Conservation (phyloP, 768 basidiomycete genomes). For the Pluteus cervinus region DNA sequence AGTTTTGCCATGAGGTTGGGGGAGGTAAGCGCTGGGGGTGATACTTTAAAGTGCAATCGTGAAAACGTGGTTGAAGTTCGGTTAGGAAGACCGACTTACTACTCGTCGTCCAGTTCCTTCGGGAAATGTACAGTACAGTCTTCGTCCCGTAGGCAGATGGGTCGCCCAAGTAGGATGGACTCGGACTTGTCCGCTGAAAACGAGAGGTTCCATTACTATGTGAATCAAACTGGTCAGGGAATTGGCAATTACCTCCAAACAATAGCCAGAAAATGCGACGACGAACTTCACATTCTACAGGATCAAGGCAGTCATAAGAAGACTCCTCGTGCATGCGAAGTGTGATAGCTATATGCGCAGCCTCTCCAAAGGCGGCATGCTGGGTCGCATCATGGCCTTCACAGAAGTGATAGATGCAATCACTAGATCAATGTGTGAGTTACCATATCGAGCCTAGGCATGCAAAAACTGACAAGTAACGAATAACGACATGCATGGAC, state of each 20-base stretch:
- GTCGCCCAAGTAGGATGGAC: conserved; percentile 78
- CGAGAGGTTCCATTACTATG: conserved; percentile 8
- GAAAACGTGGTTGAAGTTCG: conserved; percentile 22
- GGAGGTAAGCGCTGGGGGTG: conserved; percentile 76
- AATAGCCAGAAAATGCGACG: conserved; percentile 85
- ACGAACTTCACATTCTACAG: conserved; percentile 85
- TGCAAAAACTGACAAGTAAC: conserved; percentile 67
- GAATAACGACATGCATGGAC: conserved; percentile 80
- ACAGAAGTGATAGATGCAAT: conserved; percentile 84
- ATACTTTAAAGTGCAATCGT: conserved; percentile 43
- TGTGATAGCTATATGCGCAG: conserved; percentile 76
- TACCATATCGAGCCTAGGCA: conserved; percentile 6
- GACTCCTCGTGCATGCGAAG: conserved; percentile 84
- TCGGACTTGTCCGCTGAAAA: conserved; percentile 79
- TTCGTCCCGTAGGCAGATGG: conserved; percentile 83
- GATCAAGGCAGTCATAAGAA: conserved; percentile 76
- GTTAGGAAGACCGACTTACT: conserved; percentile 47
- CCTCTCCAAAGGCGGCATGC: conserved; percentile 84
- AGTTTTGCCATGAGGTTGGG: conserved; percentile 84
- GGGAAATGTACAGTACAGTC: conserved; percentile 89
- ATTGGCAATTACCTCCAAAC: conserved; percentile 62
- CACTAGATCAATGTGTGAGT: conserved; percentile 32
- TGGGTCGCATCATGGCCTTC: conserved; percentile 85
- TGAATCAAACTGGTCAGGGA: conserved; percentile 6
- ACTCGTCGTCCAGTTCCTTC: conserved; percentile 84